Percentiles rank a stretch among this genome's conserved stretches.
Evolutionary conservation across 176 grass and related monocot genomes (phyloP).

Genomic region (Elaeis guineensis): DNA sequence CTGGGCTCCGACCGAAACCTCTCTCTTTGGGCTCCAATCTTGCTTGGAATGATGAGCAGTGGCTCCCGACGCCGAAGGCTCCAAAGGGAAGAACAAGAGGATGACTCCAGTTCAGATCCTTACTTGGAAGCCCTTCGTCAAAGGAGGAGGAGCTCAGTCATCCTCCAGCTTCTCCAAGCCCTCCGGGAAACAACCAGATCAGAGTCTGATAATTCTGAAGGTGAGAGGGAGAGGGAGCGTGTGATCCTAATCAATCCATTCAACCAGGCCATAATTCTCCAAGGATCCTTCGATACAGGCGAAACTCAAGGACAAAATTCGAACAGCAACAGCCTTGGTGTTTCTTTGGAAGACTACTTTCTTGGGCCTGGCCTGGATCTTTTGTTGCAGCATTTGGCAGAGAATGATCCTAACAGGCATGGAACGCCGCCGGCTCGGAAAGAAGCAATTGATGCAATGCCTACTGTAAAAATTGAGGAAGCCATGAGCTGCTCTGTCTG

Average conservation of each 20-base stretch:
- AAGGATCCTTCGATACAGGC: constrained; percentile 9
- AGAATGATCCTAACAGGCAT: constrained; percentile 45
- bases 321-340: constrained; percentile 7
- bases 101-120: background rate
- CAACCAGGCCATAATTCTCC: constrained; percentile 22
- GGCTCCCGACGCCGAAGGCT: constrained; percentile 22
- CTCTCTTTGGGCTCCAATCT: constrained; percentile 45
- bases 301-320: constrained; percentile 8
- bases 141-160: constrained; percentile 35
- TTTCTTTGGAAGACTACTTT: constrained; percentile 55
- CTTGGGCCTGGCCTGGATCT: constrained; percentile 64
- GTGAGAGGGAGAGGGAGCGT: constrained; percentile 5
- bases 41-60: constrained; percentile 52
- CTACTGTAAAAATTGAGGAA: constrained; percentile 36
- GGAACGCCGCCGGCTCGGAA: constrained; percentile 61
- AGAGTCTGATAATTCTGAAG: constrained; percentile 12
- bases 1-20: constrained; percentile 14
- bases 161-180: constrained; percentile 46
- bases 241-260: constrained; percentile 30
- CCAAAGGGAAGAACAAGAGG: constrained; percentile 8
- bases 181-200: constrained; percentile 41
- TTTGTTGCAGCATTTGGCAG: constrained; percentile 61
- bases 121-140: constrained; percentile 5
- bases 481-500: constrained; percentile 58
- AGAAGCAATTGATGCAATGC: constrained; percentile 64